Evolutionary conservation across 164 flowering plant species (phyloP), one percentile per base, ranked within the genome.

Genomic region (Annona squamosa): DNA sequence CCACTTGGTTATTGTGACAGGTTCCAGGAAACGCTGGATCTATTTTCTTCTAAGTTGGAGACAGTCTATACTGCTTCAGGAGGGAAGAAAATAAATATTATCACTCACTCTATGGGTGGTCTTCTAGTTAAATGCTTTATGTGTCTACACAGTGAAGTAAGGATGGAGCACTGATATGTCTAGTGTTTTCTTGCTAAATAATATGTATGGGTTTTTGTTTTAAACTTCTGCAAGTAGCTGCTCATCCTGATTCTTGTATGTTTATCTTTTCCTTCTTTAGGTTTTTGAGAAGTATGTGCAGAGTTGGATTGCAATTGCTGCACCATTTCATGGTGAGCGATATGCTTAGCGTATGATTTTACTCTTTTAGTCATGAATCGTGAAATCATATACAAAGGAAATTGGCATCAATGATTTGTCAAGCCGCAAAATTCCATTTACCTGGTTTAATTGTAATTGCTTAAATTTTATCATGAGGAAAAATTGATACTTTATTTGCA

Each of bases 41-140:
- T 81, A n/a, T 80, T 96, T 69, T 89, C 95, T 76, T 86, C 84
- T 69, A 93, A 86, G 77, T 76, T 96, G 37, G 91, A 96, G 84
- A 77, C 86, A 3, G 86, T 88, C 2, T 92, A 86, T 76, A 84
- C 80, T 68, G 93, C 97, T 56, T 87, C 99, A 3, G 99, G 98
- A 68, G 95, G 95, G 70, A 93, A 87, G 79, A 93, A 88, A 82
- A 78, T 96, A 62, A 92, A 77, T 73, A 73, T 96, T 48, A 91
- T 96, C 67, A 90, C 86, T 79, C 99, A 96, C 78, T 96, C 99
- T 12, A 96, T 96, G 99, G 99, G 99, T n/a, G 99, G 99, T 72
- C 83, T 96, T 48, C 86, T 96, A 44, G 94, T 90, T 64, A 96
- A 96, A 82, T 96, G 97, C 83, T 96, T 96, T 84, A 91, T 96